A percentile compares a stretch with the other conserved stretches of the same genome.
Evolutionary conservation across 768 basidiomycete genomes (phyloP).

Genomic region (Pisolithus marmoratus): DNA sequence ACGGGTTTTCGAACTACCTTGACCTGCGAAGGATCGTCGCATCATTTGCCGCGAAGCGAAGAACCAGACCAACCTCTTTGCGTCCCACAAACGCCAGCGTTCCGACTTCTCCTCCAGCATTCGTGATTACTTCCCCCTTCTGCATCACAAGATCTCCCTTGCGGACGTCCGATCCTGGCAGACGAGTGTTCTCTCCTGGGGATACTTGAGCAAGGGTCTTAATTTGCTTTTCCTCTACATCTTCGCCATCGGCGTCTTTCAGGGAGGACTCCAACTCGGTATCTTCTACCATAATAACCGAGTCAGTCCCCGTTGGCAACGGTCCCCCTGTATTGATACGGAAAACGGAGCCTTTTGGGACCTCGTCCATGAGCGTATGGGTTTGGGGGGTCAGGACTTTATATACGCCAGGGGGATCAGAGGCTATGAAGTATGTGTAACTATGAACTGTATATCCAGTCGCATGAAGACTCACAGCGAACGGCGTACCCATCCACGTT

Average conservation of each 20-base stretch:
- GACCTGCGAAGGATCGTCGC: slow-evolving; percentile 40
- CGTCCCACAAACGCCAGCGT: slow-evolving; percentile 76
- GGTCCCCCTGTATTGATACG: slow-evolving; percentile 87
- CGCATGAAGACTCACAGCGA: slow-evolving; percentile 41
- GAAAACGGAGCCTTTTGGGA: slow-evolving; percentile 42
- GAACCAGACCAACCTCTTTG: slow-evolving; percentile 44
- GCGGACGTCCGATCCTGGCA: slow-evolving; percentile 67
- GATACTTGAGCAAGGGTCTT: slow-evolving; percentile 59
- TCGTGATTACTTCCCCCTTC: slow-evolving; percentile 53
- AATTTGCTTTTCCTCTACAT: slow-evolving; percentile 67
- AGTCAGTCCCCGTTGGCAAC: slow-evolving; percentile 66
- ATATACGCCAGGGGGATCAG: slow-evolving; percentile 60
- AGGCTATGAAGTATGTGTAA: slow-evolving; percentile 35
- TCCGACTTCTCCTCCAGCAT: slow-evolving; percentile 77
- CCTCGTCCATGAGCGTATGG: slow-evolving; percentile 20
- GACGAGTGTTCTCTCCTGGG: slow-evolving; percentile 65
- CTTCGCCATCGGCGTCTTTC: slow-evolving; percentile 31
- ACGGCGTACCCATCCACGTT: slow-evolving; percentile 90
- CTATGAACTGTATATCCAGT: neutral
- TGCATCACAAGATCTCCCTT: slow-evolving; percentile 63
- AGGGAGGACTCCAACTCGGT: slow-evolving; percentile 63
- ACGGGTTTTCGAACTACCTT: slow-evolving; percentile 64
- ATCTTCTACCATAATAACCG: slow-evolving; percentile 93
- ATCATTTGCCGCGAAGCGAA: neutral
- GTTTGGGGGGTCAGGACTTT: slow-evolving; percentile 56